Conservation (phyloP, 345 rosid genomes). For the Populus alba region DNA sequence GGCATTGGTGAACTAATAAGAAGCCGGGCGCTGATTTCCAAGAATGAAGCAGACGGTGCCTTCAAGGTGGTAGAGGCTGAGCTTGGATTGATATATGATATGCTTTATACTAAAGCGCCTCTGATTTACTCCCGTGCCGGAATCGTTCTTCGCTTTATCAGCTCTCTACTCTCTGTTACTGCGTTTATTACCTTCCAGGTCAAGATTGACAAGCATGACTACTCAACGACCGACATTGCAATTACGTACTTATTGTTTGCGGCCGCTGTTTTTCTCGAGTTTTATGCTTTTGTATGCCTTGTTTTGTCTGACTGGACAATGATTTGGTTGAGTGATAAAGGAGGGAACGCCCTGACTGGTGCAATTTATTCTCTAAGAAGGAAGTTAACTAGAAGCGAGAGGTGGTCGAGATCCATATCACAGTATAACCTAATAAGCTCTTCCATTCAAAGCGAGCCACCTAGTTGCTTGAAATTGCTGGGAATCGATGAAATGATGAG, state of each 20-base stretch:
- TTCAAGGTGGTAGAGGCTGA: constrained; percentile 39
- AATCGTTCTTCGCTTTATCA: constrained; percentile 6
- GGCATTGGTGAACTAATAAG: background rate
- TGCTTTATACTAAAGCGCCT: constrained; percentile 38
- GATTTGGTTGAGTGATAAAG: background rate
- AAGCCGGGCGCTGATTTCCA: background rate
- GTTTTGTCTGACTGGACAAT: constrained; percentile 17
- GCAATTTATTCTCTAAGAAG: background rate
- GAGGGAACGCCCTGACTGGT: background rate
- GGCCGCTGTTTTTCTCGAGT: too few relatives aligned
- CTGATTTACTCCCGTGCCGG: constrained; percentile 17
- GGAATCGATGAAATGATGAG: background rate
- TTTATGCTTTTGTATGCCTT: too few relatives aligned
- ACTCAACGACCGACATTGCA: too few relatives aligned
- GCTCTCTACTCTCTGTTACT: constrained; percentile 3
- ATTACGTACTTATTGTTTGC: too few relatives aligned
- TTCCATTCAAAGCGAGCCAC: background rate
- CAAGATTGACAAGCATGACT: background rate
- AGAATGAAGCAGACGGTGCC: constrained; percentile 8
- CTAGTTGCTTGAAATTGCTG: background rate
- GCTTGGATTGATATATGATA: constrained; percentile 42
- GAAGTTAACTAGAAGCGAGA: background rate
- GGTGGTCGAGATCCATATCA: constrained; percentile 21
- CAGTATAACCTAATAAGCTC: constrained; percentile 17
- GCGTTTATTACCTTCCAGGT: constrained; percentile 15